Evolutionary conservation across 306 rosid species (phyloP).

Genomic region (Vicia sativa): DNA sequence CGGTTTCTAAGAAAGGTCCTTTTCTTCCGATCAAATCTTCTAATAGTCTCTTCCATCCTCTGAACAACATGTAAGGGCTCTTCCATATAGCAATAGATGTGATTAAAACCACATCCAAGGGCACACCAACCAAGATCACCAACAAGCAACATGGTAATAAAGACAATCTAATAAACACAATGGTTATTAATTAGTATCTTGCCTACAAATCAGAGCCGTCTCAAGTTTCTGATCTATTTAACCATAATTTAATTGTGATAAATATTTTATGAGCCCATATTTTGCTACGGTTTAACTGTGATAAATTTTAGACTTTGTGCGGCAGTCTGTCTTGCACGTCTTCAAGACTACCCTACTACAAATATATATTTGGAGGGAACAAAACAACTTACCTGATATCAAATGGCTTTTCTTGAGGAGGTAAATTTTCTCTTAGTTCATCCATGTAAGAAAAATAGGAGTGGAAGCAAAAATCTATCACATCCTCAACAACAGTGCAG

Average conservation of each 20-base stretch:
- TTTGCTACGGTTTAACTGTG: too few relatives aligned
- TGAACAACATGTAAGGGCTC: slow-evolving; percentile 77
- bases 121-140: slow-evolving; percentile 60
- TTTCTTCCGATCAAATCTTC: slow-evolving; percentile 85
- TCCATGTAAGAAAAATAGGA: slow-evolving; percentile 90
- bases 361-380: not conserved
- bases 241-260: too few relatives aligned
- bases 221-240: too few relatives aligned
- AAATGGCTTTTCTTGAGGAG: slow-evolving; percentile 60
- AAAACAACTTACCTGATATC: slow-evolving; percentile 55
- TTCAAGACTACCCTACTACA: not conserved
- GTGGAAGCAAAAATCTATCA: slow-evolving; percentile 76
- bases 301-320: too few relatives aligned
- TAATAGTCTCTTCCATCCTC: slow-evolving; percentile 85
- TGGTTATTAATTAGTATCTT: not conserved
- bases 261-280: too few relatives aligned
- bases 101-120: slow-evolving; percentile 55
- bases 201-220: too few relatives aligned
- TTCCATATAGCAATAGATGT: slow-evolving; percentile 69
- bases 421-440: slow-evolving; percentile 64
- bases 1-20: slow-evolving; percentile 83
- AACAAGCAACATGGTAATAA: slow-evolving; percentile 69
- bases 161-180: slow-evolving; percentile 48
- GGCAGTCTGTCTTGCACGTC: too few relatives aligned
- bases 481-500: slow-evolving; percentile 66